These are phyloP conservation scores for Mycena epipterygia DNA, from an alignment of 768 basidiomycete genomes.

Conservation along the genomic window DNA sequence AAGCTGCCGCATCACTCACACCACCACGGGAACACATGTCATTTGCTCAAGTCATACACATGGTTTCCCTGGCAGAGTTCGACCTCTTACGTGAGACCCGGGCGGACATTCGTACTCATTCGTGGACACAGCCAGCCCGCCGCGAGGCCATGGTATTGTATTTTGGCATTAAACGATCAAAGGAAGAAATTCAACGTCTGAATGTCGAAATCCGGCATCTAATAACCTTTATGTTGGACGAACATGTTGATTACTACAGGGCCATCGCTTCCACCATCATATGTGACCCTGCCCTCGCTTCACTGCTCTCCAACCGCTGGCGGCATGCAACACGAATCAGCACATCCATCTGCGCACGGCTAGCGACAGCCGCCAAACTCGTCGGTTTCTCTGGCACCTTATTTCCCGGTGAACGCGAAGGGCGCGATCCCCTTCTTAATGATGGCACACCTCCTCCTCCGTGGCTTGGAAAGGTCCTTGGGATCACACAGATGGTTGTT, in stretches of 20 bases:
- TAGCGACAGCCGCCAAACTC: background rate
- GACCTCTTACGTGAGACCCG: background rate
- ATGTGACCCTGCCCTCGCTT: background rate
- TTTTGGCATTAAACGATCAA: background rate
- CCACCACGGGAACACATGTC: background rate
- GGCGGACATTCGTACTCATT: background rate
- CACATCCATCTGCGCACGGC: background rate
- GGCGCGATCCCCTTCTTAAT: background rate
- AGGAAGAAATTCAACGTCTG: background rate
- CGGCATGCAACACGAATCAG: background rate
- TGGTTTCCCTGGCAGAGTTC: background rate
- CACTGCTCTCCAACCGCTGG: background rate
- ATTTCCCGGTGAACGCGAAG: slow-evolving; percentile 1
- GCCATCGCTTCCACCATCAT: background rate
- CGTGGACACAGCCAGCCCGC: background rate
- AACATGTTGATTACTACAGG: background rate
- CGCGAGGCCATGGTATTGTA: slow-evolving; percentile 3
- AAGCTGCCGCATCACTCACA: background rate
- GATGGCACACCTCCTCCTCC: background rate
- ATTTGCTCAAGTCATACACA: background rate
- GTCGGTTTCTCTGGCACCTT: background rate
- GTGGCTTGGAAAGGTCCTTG: background rate
- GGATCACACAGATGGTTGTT: background rate
- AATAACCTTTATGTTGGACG: background rate
- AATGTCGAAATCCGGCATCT: background rate